These are phyloP conservation scores for Fusarium sp. DNA, from an alignment of 2,329 filamentous ascomycete genomes.

Conservation along the genomic window DNA sequence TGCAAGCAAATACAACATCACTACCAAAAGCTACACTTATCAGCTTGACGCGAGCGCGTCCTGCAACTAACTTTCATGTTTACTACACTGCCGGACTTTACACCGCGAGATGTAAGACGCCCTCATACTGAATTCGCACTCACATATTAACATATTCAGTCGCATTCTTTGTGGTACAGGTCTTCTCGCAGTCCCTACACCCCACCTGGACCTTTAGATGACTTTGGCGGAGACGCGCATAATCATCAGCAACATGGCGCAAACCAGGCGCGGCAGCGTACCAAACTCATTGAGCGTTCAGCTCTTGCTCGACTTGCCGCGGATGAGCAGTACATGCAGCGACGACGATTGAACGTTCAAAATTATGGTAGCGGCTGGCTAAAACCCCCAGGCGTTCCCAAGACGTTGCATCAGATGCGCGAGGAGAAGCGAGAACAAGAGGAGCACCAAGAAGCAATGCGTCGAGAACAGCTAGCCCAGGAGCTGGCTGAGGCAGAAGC, in stretches of 20 bases:
- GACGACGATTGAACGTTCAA: constrained; percentile 84
- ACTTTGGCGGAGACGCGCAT: constrained; percentile 49
- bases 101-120: constrained; percentile 76
- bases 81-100: constrained; percentile 75
- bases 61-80: constrained; percentile 63
- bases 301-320: constrained; percentile 77
- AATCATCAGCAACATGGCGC: constrained; percentile 49
- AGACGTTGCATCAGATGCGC: constrained; percentile 90
- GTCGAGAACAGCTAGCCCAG: constrained; percentile 78
- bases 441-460: constrained; percentile 83
- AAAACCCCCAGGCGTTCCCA: constrained; percentile 86
- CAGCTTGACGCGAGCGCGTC: constrained; percentile 36
- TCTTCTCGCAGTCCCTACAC: constrained; percentile 69
- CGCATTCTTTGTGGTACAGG: constrained; percentile 81
- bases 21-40: constrained; percentile 27
- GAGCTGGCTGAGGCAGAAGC: constrained; percentile 80
- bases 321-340: constrained; percentile 83
- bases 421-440: constrained; percentile 92
- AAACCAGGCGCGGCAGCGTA: constrained; percentile 56
- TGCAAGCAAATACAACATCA: constrained; percentile 34
- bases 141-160: constrained; percentile 62
- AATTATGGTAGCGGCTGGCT: constrained; percentile 94
- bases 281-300: constrained; percentile 68
- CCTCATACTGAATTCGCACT: neutral
- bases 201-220: constrained; percentile 54